phyloP scores from a whole-genome alignment of 2,329 filamentous ascomycete species.

The Chaetomium strumarium region DNA sequence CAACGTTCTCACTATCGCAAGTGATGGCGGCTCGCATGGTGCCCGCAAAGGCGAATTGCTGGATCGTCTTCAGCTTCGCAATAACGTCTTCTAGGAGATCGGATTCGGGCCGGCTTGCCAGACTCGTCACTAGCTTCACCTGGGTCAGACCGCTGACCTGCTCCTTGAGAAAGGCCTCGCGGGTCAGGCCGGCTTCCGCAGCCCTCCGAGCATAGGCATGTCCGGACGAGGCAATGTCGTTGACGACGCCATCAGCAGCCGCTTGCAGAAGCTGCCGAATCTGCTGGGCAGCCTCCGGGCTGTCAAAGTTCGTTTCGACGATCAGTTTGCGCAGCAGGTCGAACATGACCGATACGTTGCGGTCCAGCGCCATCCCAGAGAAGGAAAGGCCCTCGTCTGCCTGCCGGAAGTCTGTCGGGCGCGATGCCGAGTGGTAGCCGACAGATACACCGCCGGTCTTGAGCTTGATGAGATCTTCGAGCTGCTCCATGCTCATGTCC shows the following conservation, averaged over 20 bases:
- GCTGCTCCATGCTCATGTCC: slow-evolving; percentile 82
- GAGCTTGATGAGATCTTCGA: slow-evolving; percentile 92
- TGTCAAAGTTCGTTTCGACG: slow-evolving; percentile 83
- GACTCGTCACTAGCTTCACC: slow-evolving; percentile 72
- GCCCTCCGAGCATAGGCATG: slow-evolving; percentile 81
- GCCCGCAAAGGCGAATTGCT: slow-evolving; percentile 64
- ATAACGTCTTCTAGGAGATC: slow-evolving; percentile 72
- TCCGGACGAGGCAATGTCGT: slow-evolving; percentile 84
- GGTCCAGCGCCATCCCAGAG: slow-evolving; percentile 80
- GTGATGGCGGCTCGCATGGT: slow-evolving; percentile 76
- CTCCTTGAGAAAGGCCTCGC: slow-evolving; percentile 66
- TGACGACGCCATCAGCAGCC: slow-evolving; percentile 82
- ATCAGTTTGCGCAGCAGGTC: slow-evolving; percentile 75
- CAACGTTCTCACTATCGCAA: slow-evolving; percentile 69
- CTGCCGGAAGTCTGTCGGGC: slow-evolving; percentile 62
- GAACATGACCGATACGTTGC: slow-evolving; percentile 87
- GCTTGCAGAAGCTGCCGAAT: slow-evolving; percentile 83
- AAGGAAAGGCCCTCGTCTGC: slow-evolving; percentile 79
- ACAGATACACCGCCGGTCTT: slow-evolving; percentile 89
- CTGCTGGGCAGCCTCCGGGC: slow-evolving; percentile 70
- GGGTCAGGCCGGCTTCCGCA: slow-evolving; percentile 73
- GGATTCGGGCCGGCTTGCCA: slow-evolving; percentile 65
- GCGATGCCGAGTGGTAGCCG: slow-evolving; percentile 75
- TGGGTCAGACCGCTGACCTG: slow-evolving; percentile 89
- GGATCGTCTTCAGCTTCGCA: slow-evolving; percentile 77